Evolutionary conservation across 352 stramenopile genomes (phyloP), one percentile per base, ranked within the genome.

Genomic region (Phytophthora tubulina): DNA sequence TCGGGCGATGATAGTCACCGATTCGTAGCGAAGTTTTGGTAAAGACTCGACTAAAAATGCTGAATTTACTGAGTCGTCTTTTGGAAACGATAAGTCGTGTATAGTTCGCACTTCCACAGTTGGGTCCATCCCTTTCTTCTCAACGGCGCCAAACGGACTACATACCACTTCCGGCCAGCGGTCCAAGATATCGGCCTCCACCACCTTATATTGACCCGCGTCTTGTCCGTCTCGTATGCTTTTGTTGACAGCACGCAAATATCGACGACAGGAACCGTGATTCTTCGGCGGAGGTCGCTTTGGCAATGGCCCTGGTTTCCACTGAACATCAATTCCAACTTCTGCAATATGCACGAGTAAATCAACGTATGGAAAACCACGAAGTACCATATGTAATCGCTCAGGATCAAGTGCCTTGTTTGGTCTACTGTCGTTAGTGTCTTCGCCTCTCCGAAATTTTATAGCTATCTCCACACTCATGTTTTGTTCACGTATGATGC

Each of bases 61-160:
- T 0, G 13, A n/a, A 30, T 75, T 75, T 0, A 59, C 41, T 0
- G 68, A 67, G 5, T 59, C 8, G 3, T 44, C 36, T 1, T 27
- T 64, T 0, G 49, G 61, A 15, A 48, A 75, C 2, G 41, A 75
- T n/a, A 71, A 36, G 42, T 71, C 53, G 13, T 71, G 68, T 36
- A 67, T 75, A 2, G 35, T 52, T 1, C 61, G 31, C 3, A 71
- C 61, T 15, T 67, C 61, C 10, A 51, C 15, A 1, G 13, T 4
- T n/a, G 68, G 59, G 49, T 63, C 46, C 0, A 49, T 31, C 41
- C n/a, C 67, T 44, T 74, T 70, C 58, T 70, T 74, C 41, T 61
- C 52, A 0, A 74, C 59, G 3, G 67, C 59, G 5, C 67, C 53
- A 2, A 74, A 52, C 0, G 52, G 51, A 8, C 67, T 69, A 3